Evolutionary conservation across 2,329 filamentous ascomycete species (phyloP), one percentile per base, ranked within the genome.

Genomic region (Aureobasidium sp.): DNA sequence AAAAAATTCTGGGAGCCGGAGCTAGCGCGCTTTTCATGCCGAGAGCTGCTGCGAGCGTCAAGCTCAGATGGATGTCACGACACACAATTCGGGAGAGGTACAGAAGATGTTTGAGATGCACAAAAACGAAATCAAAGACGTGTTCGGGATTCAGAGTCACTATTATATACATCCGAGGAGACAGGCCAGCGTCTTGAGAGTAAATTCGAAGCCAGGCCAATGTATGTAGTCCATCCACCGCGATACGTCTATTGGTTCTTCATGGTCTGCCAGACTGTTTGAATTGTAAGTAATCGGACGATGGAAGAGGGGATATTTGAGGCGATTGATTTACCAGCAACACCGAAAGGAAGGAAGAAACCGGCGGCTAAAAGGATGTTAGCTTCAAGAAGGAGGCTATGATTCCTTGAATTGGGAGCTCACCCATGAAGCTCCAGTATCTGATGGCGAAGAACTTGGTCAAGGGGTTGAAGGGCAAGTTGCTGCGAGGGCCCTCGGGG

Each of bases 381-480:
- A 83, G 78, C 70, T 48, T 59, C 57, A 61, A 44, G 32, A 39
- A 36, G 17, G n/a, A 13, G 6, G 43, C 8, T 29, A 8, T 24
- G n/a, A 17, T 55, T 46, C 37, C 15, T 3, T 24, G 9, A 8
- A 24, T 46, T 15, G 5, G 17, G 6, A 12, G 78, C 81, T 66
- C 74, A 89, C 87, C 76, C 83, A 87, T 87, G 81, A 89, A 94
- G 66, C 75, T 75, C 88, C 91, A 95, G 87, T 89, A 99, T 79
- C 87, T 84, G 70, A 90, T 66, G 68, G 81, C 84, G 77, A 99
- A 99, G 80, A 83, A 89, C 80, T 87, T 90, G 75, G 87, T 93
- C 81, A 90, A 83, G 69, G 94, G 89, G 84, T 99, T 96, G 87
- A 99, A 99, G 69, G 94, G 94, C 69, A 99, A 80, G 85, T 97